Evolutionary conservation across 2,329 filamentous ascomycete genomes (phyloP).

Genomic region (Pseudovirgaria hyperparasitica): DNA sequence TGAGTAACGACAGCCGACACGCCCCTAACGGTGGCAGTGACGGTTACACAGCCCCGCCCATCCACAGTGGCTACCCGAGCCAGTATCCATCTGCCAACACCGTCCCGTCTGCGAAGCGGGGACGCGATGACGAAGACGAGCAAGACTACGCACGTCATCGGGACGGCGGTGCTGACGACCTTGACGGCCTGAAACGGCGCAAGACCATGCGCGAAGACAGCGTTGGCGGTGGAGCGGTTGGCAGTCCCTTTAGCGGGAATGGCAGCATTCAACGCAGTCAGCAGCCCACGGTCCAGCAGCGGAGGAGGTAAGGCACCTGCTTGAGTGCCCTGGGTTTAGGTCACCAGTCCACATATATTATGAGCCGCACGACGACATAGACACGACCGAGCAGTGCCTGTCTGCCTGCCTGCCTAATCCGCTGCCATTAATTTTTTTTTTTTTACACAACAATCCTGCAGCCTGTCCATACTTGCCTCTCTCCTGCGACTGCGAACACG

Average conservation of each 20-base stretch:
- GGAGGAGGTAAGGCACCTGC: too few species aligned
- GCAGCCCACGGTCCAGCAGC: too few species aligned
- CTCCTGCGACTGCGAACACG: too few species aligned
- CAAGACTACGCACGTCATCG: slow-evolving; percentile 55
- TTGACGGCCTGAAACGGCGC: slow-evolving; percentile 60
- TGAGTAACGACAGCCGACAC: slow-evolving; percentile 62
- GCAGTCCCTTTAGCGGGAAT: neutral
- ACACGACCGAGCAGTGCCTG: too few species aligned
- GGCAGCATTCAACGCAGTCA: too few species aligned
- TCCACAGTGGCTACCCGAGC: slow-evolving; percentile 45
- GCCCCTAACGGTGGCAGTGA: slow-evolving; percentile 57
- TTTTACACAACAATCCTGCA: too few species aligned
- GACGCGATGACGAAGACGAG: slow-evolving; percentile 47
- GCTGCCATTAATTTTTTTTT: too few species aligned
- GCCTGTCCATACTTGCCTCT: too few species aligned
- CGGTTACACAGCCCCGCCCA: slow-evolving; percentile 55
- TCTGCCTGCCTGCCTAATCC: too few species aligned
- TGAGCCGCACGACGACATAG: too few species aligned
- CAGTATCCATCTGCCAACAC: slow-evolving; percentile 51
- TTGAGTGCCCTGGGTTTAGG: too few species aligned
- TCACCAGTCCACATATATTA: too few species aligned
- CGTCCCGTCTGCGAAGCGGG: slow-evolving; percentile 48
- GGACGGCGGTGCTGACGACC: slow-evolving; percentile 43
- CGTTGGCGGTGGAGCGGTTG: slow-evolving; percentile 31
- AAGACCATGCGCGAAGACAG: slow-evolving; percentile 58